Conservation (phyloP, 805 yeast species). For the Candida gorgasii region DNA sequence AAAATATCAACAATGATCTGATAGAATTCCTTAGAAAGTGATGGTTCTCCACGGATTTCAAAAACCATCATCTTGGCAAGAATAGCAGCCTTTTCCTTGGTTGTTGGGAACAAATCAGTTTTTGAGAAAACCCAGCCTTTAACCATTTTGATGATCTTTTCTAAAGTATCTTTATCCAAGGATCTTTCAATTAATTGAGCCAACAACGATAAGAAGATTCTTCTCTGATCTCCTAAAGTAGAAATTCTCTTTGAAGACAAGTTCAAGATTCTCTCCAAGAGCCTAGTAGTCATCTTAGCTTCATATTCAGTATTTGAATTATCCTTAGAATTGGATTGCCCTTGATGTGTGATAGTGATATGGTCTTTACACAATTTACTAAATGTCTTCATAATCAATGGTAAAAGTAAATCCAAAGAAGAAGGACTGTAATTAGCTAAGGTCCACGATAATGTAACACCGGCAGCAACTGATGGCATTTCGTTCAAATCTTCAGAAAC, state of each 20-base stretch:
- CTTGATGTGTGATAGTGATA: constrained; percentile 59
- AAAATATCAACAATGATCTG: constrained; percentile 86
- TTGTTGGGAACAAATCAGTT: constrained; percentile 85
- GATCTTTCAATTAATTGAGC: constrained; percentile 92
- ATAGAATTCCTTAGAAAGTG: constrained; percentile 75
- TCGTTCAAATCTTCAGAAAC: constrained; percentile 78
- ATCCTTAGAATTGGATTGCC: constrained; percentile 35
- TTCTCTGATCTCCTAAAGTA: constrained; percentile 87
- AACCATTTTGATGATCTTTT: constrained; percentile 74
- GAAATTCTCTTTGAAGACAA: constrained; percentile 81
- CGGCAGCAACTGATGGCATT: constrained; percentile 81
- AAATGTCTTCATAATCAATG: constrained; percentile 79
- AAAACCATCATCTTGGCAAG: constrained; percentile 91
- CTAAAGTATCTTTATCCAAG: constrained; percentile 69
- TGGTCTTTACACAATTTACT: constrained; percentile 90
- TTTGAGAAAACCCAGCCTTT: constrained; percentile 88
- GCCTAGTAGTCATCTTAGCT: constrained; percentile 73
- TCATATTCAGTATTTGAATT: constrained; percentile 58
- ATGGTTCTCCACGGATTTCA: constrained; percentile 83
- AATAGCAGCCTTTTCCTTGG: constrained; percentile 94
- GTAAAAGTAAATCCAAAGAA: constrained; percentile 72
- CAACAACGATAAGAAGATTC: constrained; percentile 79
- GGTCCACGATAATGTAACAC: constrained; percentile 81
- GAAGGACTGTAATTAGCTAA: constrained; percentile 73
- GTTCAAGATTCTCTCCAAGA: constrained; percentile 74